Conservation (phyloP, 2,329 filamentous ascomycete species). For the Trichoderma sp. region DNA sequence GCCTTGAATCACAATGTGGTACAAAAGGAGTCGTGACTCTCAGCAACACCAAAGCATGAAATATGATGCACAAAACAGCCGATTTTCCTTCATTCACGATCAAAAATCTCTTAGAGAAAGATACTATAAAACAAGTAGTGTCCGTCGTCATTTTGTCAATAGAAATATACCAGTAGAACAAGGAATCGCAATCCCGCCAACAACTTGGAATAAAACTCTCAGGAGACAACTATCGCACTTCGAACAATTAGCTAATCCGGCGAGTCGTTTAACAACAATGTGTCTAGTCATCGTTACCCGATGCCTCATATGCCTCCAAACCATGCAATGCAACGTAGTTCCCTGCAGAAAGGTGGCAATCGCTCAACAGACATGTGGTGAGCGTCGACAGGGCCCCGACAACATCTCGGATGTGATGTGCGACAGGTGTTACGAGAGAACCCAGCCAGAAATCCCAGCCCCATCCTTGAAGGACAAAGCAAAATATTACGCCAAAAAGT, state of each 20-base stretch:
- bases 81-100: background rate
- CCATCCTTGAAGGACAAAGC: conserved; percentile 4
- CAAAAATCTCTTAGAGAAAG: background rate
- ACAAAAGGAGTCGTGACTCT: conserved; percentile 2
- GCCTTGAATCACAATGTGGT: conserved; percentile 2
- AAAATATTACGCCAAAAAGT: conserved; percentile 7
- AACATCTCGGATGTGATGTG: conserved; percentile 4
- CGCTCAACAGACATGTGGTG: background rate
- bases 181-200: background rate
- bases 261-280: background rate
- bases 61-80: conserved; percentile 3
- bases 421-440: background rate
- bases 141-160: background rate
- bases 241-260: background rate
- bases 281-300: background rate
- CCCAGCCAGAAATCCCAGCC: background rate
- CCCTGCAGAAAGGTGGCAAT: background rate
- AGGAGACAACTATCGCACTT: background rate
- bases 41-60: background rate
- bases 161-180: background rate
- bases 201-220: background rate
- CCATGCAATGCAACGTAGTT: background rate
- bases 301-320: background rate
- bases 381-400: background rate
- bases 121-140: background rate